Conservation (phyloP, 257 asterid species). For the Scutellaria baicalensis region DNA sequence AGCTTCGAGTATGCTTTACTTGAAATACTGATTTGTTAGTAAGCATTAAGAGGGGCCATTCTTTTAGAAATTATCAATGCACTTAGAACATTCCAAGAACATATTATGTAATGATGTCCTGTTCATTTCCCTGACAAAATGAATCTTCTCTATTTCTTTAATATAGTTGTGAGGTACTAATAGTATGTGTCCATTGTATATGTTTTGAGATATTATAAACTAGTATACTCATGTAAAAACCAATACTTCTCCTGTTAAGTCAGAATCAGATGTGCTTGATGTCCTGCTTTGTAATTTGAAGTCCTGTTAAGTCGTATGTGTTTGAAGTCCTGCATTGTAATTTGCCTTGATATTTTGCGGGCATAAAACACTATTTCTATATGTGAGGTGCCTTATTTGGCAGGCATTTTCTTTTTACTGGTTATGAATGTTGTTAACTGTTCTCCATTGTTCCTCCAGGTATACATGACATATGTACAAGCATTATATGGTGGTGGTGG, state of each 20-base stretch:
- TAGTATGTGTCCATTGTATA: neutral
- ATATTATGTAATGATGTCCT: neutral
- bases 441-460: conserved; percentile 36
- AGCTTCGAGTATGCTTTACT: neutral
- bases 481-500: conserved; percentile 96
- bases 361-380: neutral
- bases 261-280: neutral
- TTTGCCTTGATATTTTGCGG: neutral
- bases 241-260: neutral
- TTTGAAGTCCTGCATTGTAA: neutral
- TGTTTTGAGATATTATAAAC: neutral
- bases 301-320: neutral
- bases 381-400: neutral
- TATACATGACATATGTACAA: conserved; percentile 95
- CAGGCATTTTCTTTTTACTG: neutral
- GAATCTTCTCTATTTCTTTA: neutral
- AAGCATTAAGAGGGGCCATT: neutral
- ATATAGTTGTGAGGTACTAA: neutral
- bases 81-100: neutral
- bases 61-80: neutral
- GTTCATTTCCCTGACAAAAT: neutral
- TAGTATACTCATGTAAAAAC: neutral
- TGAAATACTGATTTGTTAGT: neutral
- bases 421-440: neutral
- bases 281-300: neutral